These are phyloP conservation scores for Solidago caesia DNA, from an alignment of 129 eudicot genomes.

Conservation along the genomic window DNA sequence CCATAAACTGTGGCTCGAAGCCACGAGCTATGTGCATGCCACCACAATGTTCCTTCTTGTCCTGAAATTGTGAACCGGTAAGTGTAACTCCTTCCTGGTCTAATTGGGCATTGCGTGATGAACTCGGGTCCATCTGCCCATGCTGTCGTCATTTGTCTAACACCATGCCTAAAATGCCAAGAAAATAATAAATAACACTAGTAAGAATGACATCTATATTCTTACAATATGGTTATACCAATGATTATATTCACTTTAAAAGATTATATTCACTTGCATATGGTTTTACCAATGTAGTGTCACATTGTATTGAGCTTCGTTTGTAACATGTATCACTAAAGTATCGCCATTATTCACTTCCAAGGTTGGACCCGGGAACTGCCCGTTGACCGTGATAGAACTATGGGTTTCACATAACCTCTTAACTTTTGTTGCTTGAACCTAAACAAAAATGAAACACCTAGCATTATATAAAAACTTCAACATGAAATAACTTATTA, in stretches of 20 bases:
- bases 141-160: slow-evolving; percentile 74
- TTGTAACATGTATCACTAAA: slow-evolving; percentile 67
- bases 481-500: not conserved
- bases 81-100: slow-evolving; percentile 90
- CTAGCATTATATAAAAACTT: slow-evolving; percentile 6
- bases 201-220: not conserved
- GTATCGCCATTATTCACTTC: slow-evolving; percentile 85
- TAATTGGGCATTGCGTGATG: slow-evolving; percentile 90
- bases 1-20: slow-evolving; percentile 93
- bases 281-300: slow-evolving; percentile 83
- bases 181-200: not conserved
- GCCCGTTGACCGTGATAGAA: slow-evolving; percentile 84
- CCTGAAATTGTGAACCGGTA: slow-evolving; percentile 75
- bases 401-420: slow-evolving; percentile 81
- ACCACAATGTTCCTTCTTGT: slow-evolving; percentile 95
- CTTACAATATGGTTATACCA: not conserved
- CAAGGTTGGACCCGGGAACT: slow-evolving; percentile 87
- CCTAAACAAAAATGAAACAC: slow-evolving; percentile 39
- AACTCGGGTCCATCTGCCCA: slow-evolving; percentile 99
- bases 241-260: not conserved
- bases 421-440: slow-evolving; percentile 83
- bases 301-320: slow-evolving; percentile 82
- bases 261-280: not conserved
- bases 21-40: slow-evolving; percentile 99
- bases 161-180: slow-evolving; percentile 72